Evolutionary conservation across 2,329 filamentous ascomycete species (phyloP).

Genomic region (Arthrocladium fulminans): DNA sequence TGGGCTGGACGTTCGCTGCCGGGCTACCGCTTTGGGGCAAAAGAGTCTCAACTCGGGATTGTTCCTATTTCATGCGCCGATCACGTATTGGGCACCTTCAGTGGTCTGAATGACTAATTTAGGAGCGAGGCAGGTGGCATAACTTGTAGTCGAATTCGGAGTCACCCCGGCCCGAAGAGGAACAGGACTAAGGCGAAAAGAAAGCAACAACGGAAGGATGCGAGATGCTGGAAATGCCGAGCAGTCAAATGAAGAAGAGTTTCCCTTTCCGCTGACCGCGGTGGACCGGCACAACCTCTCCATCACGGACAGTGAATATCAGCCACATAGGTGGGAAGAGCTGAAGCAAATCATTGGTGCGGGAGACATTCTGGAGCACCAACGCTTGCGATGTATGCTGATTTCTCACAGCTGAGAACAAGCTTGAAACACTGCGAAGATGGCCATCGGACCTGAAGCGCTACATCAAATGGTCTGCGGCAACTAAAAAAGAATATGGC

Average conservation of each 20-base stretch:
- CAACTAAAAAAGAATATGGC: conserved; percentile 48
- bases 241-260: conserved; percentile 10
- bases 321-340: conserved; percentile 44
- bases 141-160: neutral
- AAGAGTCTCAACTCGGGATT: too few relatives aligned
- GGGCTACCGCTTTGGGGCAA: neutral
- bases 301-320: conserved; percentile 45
- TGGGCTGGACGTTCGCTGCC: neutral
- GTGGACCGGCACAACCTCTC: conserved; percentile 42
- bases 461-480: conserved; percentile 51
- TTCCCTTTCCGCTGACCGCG: conserved; percentile 42
- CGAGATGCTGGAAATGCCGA: neutral
- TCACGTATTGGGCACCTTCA: too few relatives aligned
- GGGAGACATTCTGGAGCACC: conserved; percentile 11
- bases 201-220: neutral
- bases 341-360: conserved; percentile 45
- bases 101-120: neutral
- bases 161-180: too few relatives aligned
- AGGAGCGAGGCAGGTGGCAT: neutral
- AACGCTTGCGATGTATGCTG: neutral
- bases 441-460: conserved; percentile 50
- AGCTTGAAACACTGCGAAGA: conserved; percentile 49
- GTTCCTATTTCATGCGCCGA: neutral
- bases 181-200: too few relatives aligned
- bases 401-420: conserved; percentile 35